These are phyloP conservation scores for Yarrowia sp. DNA, from an alignment of 805 yeast genomes.

Conservation along the genomic window DNA sequence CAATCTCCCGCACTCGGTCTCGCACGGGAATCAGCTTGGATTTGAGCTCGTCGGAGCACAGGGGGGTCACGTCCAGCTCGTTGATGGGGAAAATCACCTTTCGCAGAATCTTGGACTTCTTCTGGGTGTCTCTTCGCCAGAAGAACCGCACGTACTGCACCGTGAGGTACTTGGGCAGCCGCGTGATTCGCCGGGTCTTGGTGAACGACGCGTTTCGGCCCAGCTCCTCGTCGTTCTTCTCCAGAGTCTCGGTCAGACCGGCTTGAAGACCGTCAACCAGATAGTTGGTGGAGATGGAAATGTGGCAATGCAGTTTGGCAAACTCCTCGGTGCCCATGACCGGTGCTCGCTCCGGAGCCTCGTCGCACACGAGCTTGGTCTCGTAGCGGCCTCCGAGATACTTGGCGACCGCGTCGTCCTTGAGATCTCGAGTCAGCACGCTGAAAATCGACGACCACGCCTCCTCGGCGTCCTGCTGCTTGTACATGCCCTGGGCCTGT, in stretches of 20 bases:
- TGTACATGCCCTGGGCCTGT: slow-evolving; percentile 67
- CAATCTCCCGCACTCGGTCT: slow-evolving; percentile 77
- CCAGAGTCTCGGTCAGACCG: slow-evolving; percentile 76
- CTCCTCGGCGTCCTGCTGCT: slow-evolving; percentile 99
- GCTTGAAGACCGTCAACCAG: slow-evolving; percentile 81
- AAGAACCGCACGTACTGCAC: slow-evolving; percentile 94
- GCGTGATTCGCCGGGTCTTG: slow-evolving; percentile 63
- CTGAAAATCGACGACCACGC: slow-evolving; percentile 80
- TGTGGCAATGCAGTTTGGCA: slow-evolving; percentile 85
- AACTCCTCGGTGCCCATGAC: slow-evolving; percentile 61
- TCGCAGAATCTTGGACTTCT: slow-evolving; percentile 91
- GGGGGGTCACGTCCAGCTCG: slow-evolving; percentile 84
- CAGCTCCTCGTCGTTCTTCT: slow-evolving; percentile 75
- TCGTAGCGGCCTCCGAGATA: slow-evolving; percentile 71
- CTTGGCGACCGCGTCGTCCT: slow-evolving; percentile 55
- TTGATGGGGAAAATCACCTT: slow-evolving; percentile 90
- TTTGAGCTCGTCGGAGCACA: slow-evolving; percentile 80
- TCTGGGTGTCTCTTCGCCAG: slow-evolving; percentile 91
- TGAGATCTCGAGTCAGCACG: slow-evolving; percentile 56
- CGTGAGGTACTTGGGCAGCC: slow-evolving; percentile 84
- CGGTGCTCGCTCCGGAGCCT: slow-evolving; percentile 58
- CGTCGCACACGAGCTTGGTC: slow-evolving; percentile 67
- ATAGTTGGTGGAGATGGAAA: slow-evolving; percentile 82
- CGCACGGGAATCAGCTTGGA: slow-evolving; percentile 71
- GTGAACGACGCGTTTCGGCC: slow-evolving; percentile 75